Base-by-base conservation (phyloP, 345 rosid species). In the Hibiscus syriacus region DNA sequence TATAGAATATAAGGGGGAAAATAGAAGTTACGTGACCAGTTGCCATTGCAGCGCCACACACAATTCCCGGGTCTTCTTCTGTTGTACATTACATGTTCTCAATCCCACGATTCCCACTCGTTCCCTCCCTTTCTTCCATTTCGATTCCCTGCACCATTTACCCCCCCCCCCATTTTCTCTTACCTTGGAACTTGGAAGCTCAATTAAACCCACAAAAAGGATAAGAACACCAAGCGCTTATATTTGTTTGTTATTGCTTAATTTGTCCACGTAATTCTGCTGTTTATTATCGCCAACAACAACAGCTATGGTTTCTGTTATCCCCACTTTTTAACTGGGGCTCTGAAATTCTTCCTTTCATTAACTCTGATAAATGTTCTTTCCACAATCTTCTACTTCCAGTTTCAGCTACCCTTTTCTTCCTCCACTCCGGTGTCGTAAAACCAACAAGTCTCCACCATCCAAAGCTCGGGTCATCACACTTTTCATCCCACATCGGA, bases 351-450 rank as follows among this genome's bases (percentile, higher is more conserved):
- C 25, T 68, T 45, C 25, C 8, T 64, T 5, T n/a, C 25, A 14
- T 49, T 73, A 49, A 78, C 62, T 72, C n/a, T 64, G 45, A 55
- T 73, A 79, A 81, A 89, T 87, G 96, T 77, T 67, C 55, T 16
- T 26, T 84, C 74, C 74, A 71, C 88, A 76, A 16, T 79, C 89
- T 59, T 58, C 82, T 69, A 63, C 82, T 73, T 67, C 80, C 56
- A 76, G 73, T 71, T 76, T 74, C 66, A 25, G 36, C 57, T 70
- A 76, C 77, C 68, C 74, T 6, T 67, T 39, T 26, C 65, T 57
- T 56, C 45, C 61, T n/a, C 49, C 72, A 5, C 70, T 81, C 19
- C 83, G 84, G 72, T 81, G 82, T 38, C 81, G 81, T 76, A 39
- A 5, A 66, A 39, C 36, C 58, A 5, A 23, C 19, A 57, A 61